Conservation (phyloP, 139 green algal species). For the Chlorella vulgaris region DNA sequence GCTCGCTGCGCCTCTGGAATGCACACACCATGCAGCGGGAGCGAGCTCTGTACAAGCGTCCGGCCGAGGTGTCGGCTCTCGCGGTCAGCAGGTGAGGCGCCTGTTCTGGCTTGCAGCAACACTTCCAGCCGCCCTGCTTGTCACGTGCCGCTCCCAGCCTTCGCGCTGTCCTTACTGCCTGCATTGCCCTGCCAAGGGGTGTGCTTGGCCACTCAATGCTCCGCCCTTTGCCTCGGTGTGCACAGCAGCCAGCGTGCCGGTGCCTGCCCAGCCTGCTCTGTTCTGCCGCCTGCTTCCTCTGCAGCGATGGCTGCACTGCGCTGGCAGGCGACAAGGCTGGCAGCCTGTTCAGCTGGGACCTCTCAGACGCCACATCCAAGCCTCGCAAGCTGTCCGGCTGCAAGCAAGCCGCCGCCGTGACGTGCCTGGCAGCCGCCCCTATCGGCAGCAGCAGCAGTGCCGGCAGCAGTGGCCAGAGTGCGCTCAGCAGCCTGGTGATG, state of each 20-base stretch:
- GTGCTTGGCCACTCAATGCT: too few species aligned
- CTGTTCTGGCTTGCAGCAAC: too few species aligned
- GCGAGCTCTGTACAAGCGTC: slow-evolving; percentile 36
- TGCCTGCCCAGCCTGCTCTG: too few species aligned
- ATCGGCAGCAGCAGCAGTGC: background rate
- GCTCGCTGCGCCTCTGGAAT: slow-evolving; percentile 27
- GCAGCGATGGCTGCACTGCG: slow-evolving; percentile 22
- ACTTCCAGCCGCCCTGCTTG: too few species aligned
- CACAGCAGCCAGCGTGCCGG: too few species aligned
- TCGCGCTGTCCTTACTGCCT: too few species aligned
- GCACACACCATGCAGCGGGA: background rate
- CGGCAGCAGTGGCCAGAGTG: background rate
- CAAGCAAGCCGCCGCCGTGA: background rate
- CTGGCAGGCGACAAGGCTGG: slow-evolving; percentile 19
- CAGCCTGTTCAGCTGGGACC: slow-evolving; percentile 14
- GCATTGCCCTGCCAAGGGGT: too few species aligned
- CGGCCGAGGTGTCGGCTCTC: slow-evolving; percentile 37
- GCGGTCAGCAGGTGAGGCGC: background rate
- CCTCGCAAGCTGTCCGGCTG: slow-evolving; percentile 10
- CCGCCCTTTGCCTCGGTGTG: too few species aligned
- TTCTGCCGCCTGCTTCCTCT: background rate
- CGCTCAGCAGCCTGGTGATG: background rate
- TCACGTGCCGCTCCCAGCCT: too few species aligned
- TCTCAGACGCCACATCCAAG: slow-evolving; percentile 3
- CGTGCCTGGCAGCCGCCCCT: slow-evolving; percentile 9